A percentile compares a stretch with the other conserved stretches of the same genome.
Evolutionary conservation across 73 alveolate species (phyloP).

Genomic region (Paramecium sonneborni): DNA sequence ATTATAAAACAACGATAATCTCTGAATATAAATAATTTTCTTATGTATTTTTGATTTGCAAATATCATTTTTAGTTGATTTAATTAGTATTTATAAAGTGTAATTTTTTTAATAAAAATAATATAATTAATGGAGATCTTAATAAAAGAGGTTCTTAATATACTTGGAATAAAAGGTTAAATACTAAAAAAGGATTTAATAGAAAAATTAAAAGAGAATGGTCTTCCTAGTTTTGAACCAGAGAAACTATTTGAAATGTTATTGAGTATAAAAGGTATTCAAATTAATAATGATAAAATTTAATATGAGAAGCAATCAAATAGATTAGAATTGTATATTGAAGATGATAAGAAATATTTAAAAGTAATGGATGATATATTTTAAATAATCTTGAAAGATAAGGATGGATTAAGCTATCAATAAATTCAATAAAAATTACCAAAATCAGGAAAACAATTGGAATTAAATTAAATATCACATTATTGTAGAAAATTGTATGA

Average conservation of each 20-base stretch:
- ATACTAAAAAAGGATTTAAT: neutral
- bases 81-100: too few relatives aligned
- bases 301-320: neutral
- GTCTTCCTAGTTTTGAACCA: neutral
- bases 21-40: too few relatives aligned
- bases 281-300: neutral
- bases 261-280: neutral
- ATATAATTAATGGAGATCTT: neutral
- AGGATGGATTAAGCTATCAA: neutral
- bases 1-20: too few relatives aligned
- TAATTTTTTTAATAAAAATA: too few relatives aligned
- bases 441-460: neutral
- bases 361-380: neutral
- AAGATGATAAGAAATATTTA: neutral
- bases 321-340: neutral
- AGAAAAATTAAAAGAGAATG: neutral
- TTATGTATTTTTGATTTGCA: too few relatives aligned
- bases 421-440: neutral
- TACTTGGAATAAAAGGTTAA: neutral
- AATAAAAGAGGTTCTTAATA: neutral
- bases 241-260: neutral
- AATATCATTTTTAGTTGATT: too few relatives aligned
- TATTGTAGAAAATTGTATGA: conserved; percentile 1
- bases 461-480: neutral
- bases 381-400: neutral